phyloP scores from a whole-genome alignment of 2,329 filamentous ascomycete genomes.

The Aspergillus ochraceoroseus region DNA sequence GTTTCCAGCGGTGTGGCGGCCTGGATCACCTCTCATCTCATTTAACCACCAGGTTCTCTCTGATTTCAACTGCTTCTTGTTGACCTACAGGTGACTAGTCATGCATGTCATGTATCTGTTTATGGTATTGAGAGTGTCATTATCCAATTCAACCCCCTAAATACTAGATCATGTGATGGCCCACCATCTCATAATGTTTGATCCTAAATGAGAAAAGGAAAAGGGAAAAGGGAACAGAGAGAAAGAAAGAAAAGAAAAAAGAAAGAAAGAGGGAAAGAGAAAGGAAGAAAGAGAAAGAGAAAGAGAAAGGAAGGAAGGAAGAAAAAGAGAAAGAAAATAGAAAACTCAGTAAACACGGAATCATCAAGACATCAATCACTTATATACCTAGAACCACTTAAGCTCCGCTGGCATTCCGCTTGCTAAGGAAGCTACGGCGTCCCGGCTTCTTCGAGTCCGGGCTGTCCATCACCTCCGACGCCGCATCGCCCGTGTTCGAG shows the following conservation, averaged over 20 bases:
- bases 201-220: not conserved
- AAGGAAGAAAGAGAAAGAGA: not conserved
- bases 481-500: constrained; percentile 29
- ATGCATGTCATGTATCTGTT: too few relatives aligned
- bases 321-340: constrained; percentile 5
- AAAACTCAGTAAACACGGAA: constrained; percentile 8
- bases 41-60: too few relatives aligned
- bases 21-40: too few relatives aligned
- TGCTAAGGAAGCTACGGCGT: constrained; percentile 46
- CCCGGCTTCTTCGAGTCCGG: constrained; percentile 41
- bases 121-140: too few relatives aligned
- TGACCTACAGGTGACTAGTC: too few relatives aligned
- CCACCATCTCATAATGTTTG: constrained; percentile 6
- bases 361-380: constrained; percentile 4
- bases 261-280: not conserved
- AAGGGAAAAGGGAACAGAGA: constrained; percentile 1
- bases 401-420: constrained; percentile 39
- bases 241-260: constrained; percentile 6
- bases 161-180: constrained; percentile 7
- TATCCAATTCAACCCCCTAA: constrained; percentile 12
- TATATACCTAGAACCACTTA: constrained; percentile 9
- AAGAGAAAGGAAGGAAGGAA: not conserved
- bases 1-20: too few relatives aligned
- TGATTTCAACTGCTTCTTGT: too few relatives aligned
- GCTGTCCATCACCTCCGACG: constrained; percentile 33